Conservation (phyloP, 495 filamentous ascomycete genomes). For the Penicillium antarcticum region DNA sequence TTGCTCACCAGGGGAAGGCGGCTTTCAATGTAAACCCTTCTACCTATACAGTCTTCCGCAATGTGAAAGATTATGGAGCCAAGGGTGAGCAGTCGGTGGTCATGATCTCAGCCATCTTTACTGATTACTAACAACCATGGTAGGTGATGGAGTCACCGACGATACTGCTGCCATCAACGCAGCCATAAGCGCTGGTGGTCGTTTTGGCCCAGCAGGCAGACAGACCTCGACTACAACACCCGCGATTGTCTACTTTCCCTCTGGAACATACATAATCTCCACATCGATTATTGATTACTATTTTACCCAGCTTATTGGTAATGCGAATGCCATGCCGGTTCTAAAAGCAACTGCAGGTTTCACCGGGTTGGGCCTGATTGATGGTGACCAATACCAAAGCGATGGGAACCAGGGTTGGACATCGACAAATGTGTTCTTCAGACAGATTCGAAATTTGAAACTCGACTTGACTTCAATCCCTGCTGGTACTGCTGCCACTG, state of each 20-base stretch:
- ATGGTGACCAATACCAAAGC: conserved; percentile 59
- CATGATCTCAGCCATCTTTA: background rate
- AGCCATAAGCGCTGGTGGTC: conserved; percentile 53
- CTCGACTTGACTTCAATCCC: conserved; percentile 68
- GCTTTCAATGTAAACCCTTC: conserved; percentile 52
- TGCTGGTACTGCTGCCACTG: conserved; percentile 47
- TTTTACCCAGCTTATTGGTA: conserved; percentile 66
- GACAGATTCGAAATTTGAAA: conserved; percentile 74
- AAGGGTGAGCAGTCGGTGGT: conserved; percentile 32
- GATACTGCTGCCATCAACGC: conserved; percentile 62
- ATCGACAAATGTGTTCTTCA: conserved; percentile 70
- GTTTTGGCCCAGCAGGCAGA: conserved; percentile 48
- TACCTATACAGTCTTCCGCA: conserved; percentile 68
- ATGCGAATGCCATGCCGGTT: conserved; percentile 59
- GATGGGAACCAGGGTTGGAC: conserved; percentile 47
- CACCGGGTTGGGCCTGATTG: conserved; percentile 61
- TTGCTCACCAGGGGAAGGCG: conserved; percentile 60
- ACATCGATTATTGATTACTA: conserved; percentile 56
- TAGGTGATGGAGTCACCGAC: conserved; percentile 61
- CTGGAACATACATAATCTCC: conserved; percentile 60
- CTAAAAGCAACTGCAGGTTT: conserved; percentile 66
- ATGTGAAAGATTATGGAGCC: conserved; percentile 72
- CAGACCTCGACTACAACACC: conserved; percentile 50
- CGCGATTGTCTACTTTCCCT: conserved; percentile 62
- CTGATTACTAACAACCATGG: background rate